Conservation (phyloP, 1,284 basidiomycete genomes). For the Ustilago esculenta region DNA sequence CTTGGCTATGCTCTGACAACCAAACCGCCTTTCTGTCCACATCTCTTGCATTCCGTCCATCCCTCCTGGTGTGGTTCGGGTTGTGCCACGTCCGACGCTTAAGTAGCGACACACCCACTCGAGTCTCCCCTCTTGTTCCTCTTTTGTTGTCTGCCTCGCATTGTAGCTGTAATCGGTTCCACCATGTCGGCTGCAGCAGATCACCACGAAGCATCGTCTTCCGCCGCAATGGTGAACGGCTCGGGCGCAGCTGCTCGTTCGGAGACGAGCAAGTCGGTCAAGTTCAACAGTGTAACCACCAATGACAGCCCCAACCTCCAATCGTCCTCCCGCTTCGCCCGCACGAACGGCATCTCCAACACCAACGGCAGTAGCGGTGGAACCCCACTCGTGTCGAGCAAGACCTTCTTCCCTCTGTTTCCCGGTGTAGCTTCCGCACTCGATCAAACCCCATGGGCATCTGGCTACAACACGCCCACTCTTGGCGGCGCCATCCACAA, state of each 20-base stretch:
- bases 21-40: too few relatives aligned
- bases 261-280: constrained; percentile 15
- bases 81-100: too few relatives aligned
- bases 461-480: constrained; percentile 42
- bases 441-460: constrained; percentile 39
- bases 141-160: not conserved
- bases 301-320: constrained; percentile 18
- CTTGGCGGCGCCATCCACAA: constrained; percentile 31
- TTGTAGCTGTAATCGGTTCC: too few relatives aligned
- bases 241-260: not conserved
- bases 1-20: too few relatives aligned
- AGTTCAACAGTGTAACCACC: constrained; percentile 7
- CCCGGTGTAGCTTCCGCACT: constrained; percentile 35
- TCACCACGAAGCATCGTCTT: constrained; percentile 10
- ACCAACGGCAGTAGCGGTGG: constrained; percentile 2
- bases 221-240: constrained; percentile 25
- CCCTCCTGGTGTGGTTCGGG: too few relatives aligned
- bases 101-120: too few relatives aligned
- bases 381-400: constrained; percentile 11
- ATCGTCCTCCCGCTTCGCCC: constrained; percentile 34
- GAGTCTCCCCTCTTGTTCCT: not conserved
- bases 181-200: constrained; percentile 20
- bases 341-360: constrained; percentile 26
- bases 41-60: too few relatives aligned
- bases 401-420: constrained; percentile 30